Evolutionary conservation across 192 early-diverging fungal genomes (phyloP).

Genomic region (Backusella liffmaniae): DNA sequence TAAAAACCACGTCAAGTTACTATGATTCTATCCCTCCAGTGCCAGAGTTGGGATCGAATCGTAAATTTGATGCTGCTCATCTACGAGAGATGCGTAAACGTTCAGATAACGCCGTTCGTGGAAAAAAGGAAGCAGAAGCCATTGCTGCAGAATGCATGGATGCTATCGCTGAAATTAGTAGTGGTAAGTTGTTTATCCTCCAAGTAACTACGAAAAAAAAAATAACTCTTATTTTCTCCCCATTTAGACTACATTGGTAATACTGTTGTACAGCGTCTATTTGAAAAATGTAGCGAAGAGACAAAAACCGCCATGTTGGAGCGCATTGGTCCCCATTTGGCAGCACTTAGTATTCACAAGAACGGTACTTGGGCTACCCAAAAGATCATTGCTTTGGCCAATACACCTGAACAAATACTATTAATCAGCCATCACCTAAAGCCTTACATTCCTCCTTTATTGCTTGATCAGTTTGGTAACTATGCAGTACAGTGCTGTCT

Average conservation of each 20-base stretch:
- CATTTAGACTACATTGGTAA: constrained; percentile 91
- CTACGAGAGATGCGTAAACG: constrained; percentile 86
- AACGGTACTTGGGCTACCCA: constrained; percentile 99
- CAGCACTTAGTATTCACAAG: constrained; percentile 93
- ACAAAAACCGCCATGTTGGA: constrained; percentile 77
- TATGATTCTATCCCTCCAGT: constrained; percentile 32
- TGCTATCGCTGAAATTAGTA: constrained; percentile 88
- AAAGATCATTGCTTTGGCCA: constrained; percentile 91
- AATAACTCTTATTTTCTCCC: constrained; percentile 42
- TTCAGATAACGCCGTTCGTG: constrained; percentile 53
- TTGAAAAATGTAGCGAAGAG: constrained; percentile 74
- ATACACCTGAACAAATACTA: constrained; percentile 68
- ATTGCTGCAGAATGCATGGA: constrained; percentile 81
- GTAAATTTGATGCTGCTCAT: constrained; percentile 73
- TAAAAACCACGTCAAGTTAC: constrained; percentile 11
- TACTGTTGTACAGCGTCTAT: constrained; percentile 89
- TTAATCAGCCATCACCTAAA: constrained; percentile 58
- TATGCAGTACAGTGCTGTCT: constrained; percentile 97
- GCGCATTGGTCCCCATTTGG: constrained; percentile 81
- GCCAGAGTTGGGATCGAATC: constrained; percentile 22
- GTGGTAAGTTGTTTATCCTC: constrained; percentile 51
- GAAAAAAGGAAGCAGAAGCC: constrained; percentile 63
- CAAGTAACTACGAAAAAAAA: background rate
- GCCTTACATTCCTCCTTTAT: constrained; percentile 77
- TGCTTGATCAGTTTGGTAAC: constrained; percentile 98